A percentile compares a stretch with the other conserved stretches of the same genome.
Evolutionary conservation across 768 basidiomycete species (phyloP).

Genomic region (Amanita rubescens): DNA sequence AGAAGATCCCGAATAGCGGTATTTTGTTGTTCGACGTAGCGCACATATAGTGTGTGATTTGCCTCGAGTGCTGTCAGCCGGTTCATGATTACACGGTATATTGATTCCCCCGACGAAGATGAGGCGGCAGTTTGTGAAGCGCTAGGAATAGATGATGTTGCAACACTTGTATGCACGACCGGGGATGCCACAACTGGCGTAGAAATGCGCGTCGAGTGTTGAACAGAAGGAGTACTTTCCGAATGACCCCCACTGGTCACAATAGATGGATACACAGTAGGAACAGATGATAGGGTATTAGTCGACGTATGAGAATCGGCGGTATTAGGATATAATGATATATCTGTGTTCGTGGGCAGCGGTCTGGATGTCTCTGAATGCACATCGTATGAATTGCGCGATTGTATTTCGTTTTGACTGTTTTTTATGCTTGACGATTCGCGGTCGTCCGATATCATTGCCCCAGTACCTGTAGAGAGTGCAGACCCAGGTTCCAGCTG

Average conservation of each 20-base stretch:
- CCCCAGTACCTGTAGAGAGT: background rate
- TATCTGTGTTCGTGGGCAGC: background rate
- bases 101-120: conserved; percentile 67
- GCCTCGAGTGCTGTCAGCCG: conserved; percentile 77
- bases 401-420: background rate
- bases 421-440: background rate
- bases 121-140: conserved; percentile 14
- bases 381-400: background rate
- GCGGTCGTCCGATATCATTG: background rate
- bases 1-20: conserved; percentile 67
- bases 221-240: background rate
- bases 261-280: background rate
- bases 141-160: conserved; percentile 8
- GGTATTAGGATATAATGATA: background rate
- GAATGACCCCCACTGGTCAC: background rate
- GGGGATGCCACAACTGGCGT: background rate
- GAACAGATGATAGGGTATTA: background rate
- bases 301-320: background rate
- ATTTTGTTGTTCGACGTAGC: conserved; percentile 89
- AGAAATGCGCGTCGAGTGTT: background rate
- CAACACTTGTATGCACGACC: background rate
- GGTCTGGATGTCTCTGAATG: background rate
- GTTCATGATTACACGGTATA: conserved; percentile 96
- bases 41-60: conserved; percentile 77
- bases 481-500: background rate